phyloP scores from a whole-genome alignment of 306 rosid species.

The Castanea mollissima region DNA sequence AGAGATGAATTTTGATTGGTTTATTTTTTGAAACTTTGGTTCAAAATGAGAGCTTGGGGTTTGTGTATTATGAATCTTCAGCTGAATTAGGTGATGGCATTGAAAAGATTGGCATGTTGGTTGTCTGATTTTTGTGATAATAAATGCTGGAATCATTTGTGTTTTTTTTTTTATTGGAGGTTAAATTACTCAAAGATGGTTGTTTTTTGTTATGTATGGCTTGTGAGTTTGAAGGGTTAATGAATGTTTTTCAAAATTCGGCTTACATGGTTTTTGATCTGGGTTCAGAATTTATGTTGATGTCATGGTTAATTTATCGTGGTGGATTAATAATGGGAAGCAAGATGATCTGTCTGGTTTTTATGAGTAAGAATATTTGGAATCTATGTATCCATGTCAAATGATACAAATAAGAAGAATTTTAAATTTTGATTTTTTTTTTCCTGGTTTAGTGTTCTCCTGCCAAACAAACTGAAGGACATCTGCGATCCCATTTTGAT shows the following conservation, averaged over 20 bases:
- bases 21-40: constrained; percentile 3
- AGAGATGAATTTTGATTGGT: not conserved
- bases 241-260: constrained; percentile 15
- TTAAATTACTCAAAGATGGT: not conserved
- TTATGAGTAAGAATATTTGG: not conserved
- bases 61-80: not conserved
- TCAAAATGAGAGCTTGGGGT: not conserved
- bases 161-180: not conserved
- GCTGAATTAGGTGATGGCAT: not conserved
- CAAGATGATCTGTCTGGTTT: not conserved
- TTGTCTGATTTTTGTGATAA: not conserved
- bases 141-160: not conserved
- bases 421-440: not conserved
- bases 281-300: not conserved
- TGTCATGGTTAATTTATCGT: not conserved
- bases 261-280: constrained; percentile 17
- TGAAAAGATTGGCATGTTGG: not conserved
- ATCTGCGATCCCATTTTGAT: not conserved
- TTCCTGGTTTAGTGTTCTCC: not conserved
- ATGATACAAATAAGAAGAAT: not conserved
- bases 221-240: not conserved
- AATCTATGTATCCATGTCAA: constrained; percentile 9
- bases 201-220: not conserved
- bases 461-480: not conserved
- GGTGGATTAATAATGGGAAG: constrained; percentile 1